Percentiles rank a stretch among this genome's conserved stretches.
These are phyloP conservation scores for Backusella liffmaniae DNA, from an alignment of 192 early-diverging fungal genomes.

Conservation along the genomic window DNA sequence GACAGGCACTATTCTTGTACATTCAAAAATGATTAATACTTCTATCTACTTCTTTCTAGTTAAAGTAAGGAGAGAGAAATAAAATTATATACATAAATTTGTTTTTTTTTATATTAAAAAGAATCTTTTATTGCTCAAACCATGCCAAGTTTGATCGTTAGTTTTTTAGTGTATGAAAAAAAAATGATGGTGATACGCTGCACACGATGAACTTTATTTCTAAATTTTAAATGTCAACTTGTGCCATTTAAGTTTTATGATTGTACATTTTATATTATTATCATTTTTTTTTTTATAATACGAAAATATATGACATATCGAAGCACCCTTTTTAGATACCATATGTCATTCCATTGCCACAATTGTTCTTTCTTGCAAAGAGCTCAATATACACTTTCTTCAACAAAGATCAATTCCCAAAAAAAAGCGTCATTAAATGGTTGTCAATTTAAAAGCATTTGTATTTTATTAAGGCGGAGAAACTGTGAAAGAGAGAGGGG, in stretches of 20 bases:
- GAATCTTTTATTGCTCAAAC: background rate
- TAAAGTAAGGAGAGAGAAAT: background rate
- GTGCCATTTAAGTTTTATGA: background rate
- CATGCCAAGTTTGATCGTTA: too few species aligned
- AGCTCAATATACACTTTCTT: background rate
- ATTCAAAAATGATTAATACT: background rate
- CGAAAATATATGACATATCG: background rate
- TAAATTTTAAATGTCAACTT: background rate
- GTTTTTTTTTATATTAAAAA: background rate
- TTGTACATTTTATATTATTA: background rate
- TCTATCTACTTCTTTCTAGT: background rate
- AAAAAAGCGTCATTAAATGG: background rate
- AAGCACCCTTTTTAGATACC: background rate
- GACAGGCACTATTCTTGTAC: background rate
- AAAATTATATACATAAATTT: background rate
- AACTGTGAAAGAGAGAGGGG: background rate
- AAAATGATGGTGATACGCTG: background rate
- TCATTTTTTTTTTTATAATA: background rate
- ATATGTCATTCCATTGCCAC: background rate
- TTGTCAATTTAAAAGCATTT: background rate
- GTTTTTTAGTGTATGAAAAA: background rate
- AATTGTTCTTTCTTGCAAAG: background rate
- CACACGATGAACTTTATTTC: background rate
- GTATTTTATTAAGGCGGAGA: background rate
- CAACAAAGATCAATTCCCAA: background rate